A percentile compares a stretch with the other conserved stretches of the same genome.
phyloP scores from a whole-genome alignment of 2,329 filamentous ascomycete genomes.

The Hymenoscyphus occultus region DNA sequence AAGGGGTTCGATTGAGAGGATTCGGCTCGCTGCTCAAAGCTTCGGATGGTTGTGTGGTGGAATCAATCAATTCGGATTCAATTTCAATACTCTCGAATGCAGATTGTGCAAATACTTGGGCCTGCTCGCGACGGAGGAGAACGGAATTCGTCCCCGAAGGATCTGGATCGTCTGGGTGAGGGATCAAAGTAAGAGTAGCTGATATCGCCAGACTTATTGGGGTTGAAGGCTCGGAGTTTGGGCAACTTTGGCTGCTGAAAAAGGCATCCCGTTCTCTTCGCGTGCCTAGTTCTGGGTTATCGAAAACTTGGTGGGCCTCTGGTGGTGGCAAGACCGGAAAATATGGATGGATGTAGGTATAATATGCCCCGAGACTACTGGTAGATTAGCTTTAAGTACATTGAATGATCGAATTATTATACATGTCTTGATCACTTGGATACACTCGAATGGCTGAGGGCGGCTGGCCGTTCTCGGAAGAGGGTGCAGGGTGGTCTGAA shows the following conservation, averaged over 20 bases:
- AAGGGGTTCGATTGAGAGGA: conserved; percentile 39
- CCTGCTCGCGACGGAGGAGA: conserved; percentile 45
- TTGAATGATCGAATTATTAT: conserved; percentile 6
- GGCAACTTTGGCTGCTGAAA: conserved; percentile 37
- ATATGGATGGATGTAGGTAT: conserved; percentile 50
- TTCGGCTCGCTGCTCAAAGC: conserved; percentile 38
- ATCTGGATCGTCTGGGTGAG: conserved; percentile 38
- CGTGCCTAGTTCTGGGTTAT: conserved; percentile 27
- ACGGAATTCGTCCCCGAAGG: conserved; percentile 40
- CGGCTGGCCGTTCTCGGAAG: conserved; percentile 15
- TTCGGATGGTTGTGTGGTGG: conserved; percentile 43
- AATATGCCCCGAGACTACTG: conserved; percentile 47
- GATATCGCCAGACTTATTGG: conserved; percentile 47
- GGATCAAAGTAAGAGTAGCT: conserved; percentile 48
- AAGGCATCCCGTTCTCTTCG: conserved; percentile 33
- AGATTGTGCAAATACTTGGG: conserved; percentile 48
- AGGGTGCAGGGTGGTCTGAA: conserved; percentile 19
- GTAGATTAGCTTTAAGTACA: background rate
- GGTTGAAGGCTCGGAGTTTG: conserved; percentile 41
- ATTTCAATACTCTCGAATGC: conserved; percentile 48
- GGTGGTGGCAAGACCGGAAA: conserved; percentile 50
- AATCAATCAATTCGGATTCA: conserved; percentile 47
- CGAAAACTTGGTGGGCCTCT: conserved; percentile 24
- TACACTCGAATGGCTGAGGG: conserved; percentile 25
- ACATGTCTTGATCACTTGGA: conserved; percentile 31